These are phyloP conservation scores for Amylostereum chailletii DNA, from an alignment of 1,284 basidiomycete genomes.

Conservation along the genomic window DNA sequence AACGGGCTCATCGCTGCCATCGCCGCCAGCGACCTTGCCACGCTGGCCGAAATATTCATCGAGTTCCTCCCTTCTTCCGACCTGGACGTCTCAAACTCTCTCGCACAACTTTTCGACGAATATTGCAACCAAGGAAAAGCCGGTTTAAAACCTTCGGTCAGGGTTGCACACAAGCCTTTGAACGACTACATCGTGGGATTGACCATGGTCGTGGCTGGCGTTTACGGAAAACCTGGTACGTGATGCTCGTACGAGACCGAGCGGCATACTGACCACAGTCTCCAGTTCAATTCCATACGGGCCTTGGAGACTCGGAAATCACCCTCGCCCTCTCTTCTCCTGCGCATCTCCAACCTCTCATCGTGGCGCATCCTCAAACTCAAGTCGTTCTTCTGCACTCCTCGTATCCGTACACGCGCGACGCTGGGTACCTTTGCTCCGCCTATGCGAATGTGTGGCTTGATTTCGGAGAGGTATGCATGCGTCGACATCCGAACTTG, in stretches of 20 bases:
- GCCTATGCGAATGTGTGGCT: slow-evolving; percentile 67
- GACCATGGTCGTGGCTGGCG: slow-evolving; percentile 41
- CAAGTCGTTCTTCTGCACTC: slow-evolving; percentile 63
- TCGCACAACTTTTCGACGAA: too few relatives aligned
- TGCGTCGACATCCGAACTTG: slow-evolving; percentile 23
- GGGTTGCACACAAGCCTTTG: slow-evolving; percentile 50
- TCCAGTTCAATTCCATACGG: slow-evolving; percentile 75
- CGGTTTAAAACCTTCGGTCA: slow-evolving; percentile 19
- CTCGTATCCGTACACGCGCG: slow-evolving; percentile 65
- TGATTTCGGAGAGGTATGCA: slow-evolving; percentile 77
- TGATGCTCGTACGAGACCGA: background rate
- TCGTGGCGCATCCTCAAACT: slow-evolving; percentile 51
- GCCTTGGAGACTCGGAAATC: slow-evolving; percentile 68
- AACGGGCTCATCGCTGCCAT: slow-evolving; percentile 1
- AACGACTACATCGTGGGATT: slow-evolving; percentile 61
- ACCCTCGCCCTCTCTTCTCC: slow-evolving; percentile 51
- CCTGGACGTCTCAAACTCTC: too few relatives aligned
- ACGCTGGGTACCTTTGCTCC: slow-evolving; percentile 65
- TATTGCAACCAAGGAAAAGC: too few relatives aligned
- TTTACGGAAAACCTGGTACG: slow-evolving; percentile 49
- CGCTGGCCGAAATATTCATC: too few relatives aligned
- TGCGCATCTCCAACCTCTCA: slow-evolving; percentile 55
- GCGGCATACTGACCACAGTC: background rate
- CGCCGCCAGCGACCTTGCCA: background rate
- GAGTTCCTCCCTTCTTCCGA: too few relatives aligned